Base-by-base conservation (phyloP, 257 asterid species). In the Echium plantagineum region DNA sequence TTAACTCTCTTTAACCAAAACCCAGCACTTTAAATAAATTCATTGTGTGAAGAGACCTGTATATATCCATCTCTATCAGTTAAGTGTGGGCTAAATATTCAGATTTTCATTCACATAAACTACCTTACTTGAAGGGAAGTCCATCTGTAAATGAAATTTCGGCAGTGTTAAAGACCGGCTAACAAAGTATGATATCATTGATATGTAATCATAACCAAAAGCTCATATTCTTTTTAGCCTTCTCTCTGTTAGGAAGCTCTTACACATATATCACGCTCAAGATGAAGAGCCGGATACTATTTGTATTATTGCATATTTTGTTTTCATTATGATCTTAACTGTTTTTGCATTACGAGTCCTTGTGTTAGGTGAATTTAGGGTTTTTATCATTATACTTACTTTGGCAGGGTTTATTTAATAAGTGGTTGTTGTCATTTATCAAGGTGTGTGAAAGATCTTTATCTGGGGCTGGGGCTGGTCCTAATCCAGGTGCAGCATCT, bases 391-490 rank as follows among this genome's bases (percentile, higher is more conserved):
- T 12, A 13, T 42, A 42, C 16, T 42, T 47, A 58, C 17, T 26
- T 16, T 64, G 46, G 52, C 32, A 6, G 12, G 55, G 32, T 19
- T 22, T 26, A 18, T 38, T 52, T 61, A 48, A 21, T 46, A 68
- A 61, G 52, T 19, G 48, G 48, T 55, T 10, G 53, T 72, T 62
- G 35, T 24, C 20, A 69, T 15, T 42, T 24, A 13, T 72, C 9
- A 63, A 93, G 98, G 84, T 93, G 48, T 93, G 97, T 58, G 99
- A 89, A 77, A 82, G 96, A 58, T 93, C 99, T 15, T 85, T 93
- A 21, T 86, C 97, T 31, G 97, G 97, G 61, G 78, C 95, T 21
- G 97, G 96, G 53, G 87, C 96, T 20, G 91, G 94, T 65, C 88
- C 95, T 42, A 81, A 66, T 68, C 71, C 90, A 21, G 71, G 81